Evolutionary conservation across 164 flowering plant genomes (phyloP), one percentile per base, ranked within the genome.

Genomic region (Santalum album): DNA sequence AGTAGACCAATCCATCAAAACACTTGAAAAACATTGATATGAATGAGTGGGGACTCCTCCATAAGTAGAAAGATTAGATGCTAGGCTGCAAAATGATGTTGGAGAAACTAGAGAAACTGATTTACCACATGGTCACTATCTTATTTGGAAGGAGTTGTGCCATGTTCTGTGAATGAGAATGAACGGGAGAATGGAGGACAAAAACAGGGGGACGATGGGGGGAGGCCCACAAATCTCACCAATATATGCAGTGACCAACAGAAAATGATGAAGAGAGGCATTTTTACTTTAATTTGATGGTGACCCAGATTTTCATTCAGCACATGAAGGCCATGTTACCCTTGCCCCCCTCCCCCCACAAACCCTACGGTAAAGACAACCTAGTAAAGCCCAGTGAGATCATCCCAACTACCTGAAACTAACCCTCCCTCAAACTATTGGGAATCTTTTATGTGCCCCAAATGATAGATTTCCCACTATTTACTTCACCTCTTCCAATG

Each of bases 321-420:
- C 80, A 78, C 83, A 78, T 78, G 83, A 64, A 69, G 71, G 69
- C 83, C 80, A 78, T 73, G 83, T 78, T 73, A 78, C 83, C 71
- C 72, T 69, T 75, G 78, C 75, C 72, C 65, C 62, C 66, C 42
- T 73, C 72, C 65, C 62, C 66, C 42, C 6, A 3, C 34, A 56
- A 35, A 53, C 35, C 39, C 54, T 62, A 57, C 35, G 32, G 54
- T 54, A 54, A 58, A 57, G 67, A 62, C 62, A 56, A 59, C 63
- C 56, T 24, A 58, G 55, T 65, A 63, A 58, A 38, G 55, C 17
- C 29, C 34, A 38, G 46, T 69, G 72, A 70, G 61, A 67, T 70
- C 74, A 65, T 53, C 49, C 55, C 64, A 69, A 54, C 62, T 54
- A 51, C 53, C 61, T 55, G 43, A 61, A 61, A 67, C 25, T 11